Conservation (phyloP, 2,329 filamentous ascomycete genomes). For the Paecilomyces sp. region DNA sequence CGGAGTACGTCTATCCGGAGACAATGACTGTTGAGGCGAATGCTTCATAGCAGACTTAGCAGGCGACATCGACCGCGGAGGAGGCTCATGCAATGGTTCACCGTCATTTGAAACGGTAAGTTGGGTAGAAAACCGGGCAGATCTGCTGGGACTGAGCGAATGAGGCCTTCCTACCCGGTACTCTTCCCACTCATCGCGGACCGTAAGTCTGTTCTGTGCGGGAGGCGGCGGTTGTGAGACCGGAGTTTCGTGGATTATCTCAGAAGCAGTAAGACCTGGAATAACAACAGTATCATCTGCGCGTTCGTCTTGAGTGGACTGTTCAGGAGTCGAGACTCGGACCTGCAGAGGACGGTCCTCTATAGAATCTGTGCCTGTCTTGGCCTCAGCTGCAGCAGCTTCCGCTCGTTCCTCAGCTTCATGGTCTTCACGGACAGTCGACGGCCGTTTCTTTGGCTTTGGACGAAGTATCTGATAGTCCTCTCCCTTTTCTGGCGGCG, state of each 20-base stretch:
- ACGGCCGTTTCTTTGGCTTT: conserved; percentile 27
- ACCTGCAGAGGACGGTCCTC: background rate
- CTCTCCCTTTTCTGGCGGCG: conserved; percentile 3
- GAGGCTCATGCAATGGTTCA: conserved; percentile 50
- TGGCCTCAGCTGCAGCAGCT: background rate
- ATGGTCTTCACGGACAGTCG: conserved; percentile 35
- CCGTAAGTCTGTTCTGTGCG: background rate
- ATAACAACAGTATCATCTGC: background rate
- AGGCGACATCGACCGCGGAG: conserved; percentile 53
- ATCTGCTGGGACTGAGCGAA: conserved; percentile 44
- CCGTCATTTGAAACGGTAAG: conserved; percentile 41
- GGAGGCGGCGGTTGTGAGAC: background rate
- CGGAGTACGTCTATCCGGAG: conserved; percentile 23
- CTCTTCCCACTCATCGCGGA: background rate
- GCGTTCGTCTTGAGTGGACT: background rate
- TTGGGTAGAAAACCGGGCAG: conserved; percentile 50
- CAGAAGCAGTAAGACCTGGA: background rate
- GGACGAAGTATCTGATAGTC: conserved; percentile 16
- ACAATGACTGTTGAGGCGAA: conserved; percentile 38
- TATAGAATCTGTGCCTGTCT: background rate
- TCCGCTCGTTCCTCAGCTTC: conserved; percentile 24
- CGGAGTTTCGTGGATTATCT: background rate
- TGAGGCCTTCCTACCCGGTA: conserved; percentile 1
- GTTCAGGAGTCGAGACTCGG: background rate
- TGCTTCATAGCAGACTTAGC: conserved; percentile 57